Base-by-base conservation (phyloP, 1,284 basidiomycete species). In the Leccinum colubrinum region DNA sequence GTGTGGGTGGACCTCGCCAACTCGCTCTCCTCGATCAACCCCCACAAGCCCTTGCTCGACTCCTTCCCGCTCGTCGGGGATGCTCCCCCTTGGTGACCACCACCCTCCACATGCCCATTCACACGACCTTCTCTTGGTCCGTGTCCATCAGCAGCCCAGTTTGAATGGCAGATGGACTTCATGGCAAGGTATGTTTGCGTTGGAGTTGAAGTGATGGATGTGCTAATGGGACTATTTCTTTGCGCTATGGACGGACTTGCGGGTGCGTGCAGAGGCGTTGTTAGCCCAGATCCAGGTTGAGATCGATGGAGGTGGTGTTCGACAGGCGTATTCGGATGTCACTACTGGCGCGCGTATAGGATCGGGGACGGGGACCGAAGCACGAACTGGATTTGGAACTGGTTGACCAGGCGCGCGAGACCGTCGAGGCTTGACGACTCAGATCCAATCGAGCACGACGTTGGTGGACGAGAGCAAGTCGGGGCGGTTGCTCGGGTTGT, bases 1-100 rank as follows among this genome's bases (percentile, higher is more conserved):
- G 35, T 37, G 12, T 14, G 35, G 35, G 35, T 37, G 12, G 83
- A 82, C 73, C 83, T 84, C 3, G 90, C 90, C 35, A 93, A 77
- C 70, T 90, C 86, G 72, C 90, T 92, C 63, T 91, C 88, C 73
- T 93, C 90, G 59, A 93, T 89, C 83, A 92, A 84, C 0, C 83
- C 84, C 90, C 91, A 93, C 6, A 56, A 6, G 5, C 88, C 88
- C 68, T 86, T 90, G 2, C 84, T 83, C 37, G 80, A 69, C 2
- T 80, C 79, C 37, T 77, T 74, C 3, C 79, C 78, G 46, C 74
- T 67, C 54, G 53, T 22, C 2, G 61, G 59, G 20, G 63, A 69
- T 27, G 52, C 12, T 22, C 14, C 22, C 22, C 60, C 65, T 7
- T 62, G 67, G 1, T 51, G 59, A 12, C 56, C 62, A 37, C 35